A percentile compares a stretch with the other conserved stretches of the same genome.
These are phyloP conservation scores for Bruguiera gymnorhiza DNA, from an alignment of 345 rosid species.

Conservation along the genomic window DNA sequence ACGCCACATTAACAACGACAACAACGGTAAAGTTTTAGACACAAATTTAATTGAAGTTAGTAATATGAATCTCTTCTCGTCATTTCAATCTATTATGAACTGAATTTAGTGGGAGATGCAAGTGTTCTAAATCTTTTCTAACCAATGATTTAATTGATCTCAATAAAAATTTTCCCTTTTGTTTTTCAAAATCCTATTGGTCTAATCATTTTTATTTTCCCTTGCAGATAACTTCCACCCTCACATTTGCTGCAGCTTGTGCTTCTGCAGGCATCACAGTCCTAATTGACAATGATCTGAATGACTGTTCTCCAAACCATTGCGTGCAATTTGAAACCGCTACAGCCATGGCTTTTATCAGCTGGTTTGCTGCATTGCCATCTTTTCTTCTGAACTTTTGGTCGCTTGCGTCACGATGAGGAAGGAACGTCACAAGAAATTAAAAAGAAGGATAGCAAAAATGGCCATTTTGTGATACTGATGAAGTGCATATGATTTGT, in stretches of 20 bases:
- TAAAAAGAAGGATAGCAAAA: neutral
- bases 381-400: slow-evolving; percentile 70
- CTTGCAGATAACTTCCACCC: slow-evolving; percentile 68
- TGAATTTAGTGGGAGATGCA: too few species aligned
- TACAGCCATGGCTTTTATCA: slow-evolving; percentile 69
- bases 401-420: slow-evolving; percentile 63
- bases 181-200: neutral
- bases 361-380: slow-evolving; percentile 63
- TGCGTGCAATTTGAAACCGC: slow-evolving; percentile 68
- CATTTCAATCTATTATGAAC: too few species aligned
- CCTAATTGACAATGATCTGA: slow-evolving; percentile 70
- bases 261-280: slow-evolving; percentile 81
- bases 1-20: too few species aligned
- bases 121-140: neutral
- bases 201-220: neutral
- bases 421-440: neutral
- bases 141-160: neutral
- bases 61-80: too few species aligned
- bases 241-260: slow-evolving; percentile 78
- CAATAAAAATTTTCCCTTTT: neutral
- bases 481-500: neutral
- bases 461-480: slow-evolving; percentile 6
- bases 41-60: too few species aligned
- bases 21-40: too few species aligned
- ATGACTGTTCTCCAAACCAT: slow-evolving; percentile 48